Evolutionary conservation across 2,329 filamentous ascomycete genomes (phyloP), one percentile per base, ranked within the genome.

Genomic region (Zasmidium angulare): DNA sequence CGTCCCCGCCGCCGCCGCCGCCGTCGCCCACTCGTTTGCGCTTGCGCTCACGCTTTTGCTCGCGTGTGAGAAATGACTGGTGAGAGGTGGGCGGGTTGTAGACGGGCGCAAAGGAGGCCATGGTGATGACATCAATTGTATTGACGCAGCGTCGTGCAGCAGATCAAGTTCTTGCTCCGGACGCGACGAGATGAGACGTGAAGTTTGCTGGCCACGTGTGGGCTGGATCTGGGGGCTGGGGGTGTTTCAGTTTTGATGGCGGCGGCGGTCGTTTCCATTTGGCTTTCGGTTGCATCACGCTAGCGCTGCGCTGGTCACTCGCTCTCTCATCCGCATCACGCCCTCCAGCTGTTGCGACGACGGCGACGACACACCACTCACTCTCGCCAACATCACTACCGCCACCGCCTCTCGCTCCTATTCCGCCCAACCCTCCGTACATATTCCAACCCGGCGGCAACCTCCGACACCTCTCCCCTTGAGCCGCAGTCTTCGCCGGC

Each of bases 71-170:
- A 53, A 65, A 64, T n/a, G 66, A 59, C 46, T 67, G 64, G 50
- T 68, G 63, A 46, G 56, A 62, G 53, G 58, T 56, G n/a, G 60
- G 59, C 17, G 63, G 59, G 19, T 62, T 58, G 58, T 71, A 72
- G 46, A 68, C 64, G 17, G 71, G 67, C 2, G 69, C 69, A 59
- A 68, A 71, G 17, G 64, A 63, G 23, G 69, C 58, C 69, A 72
- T 71, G 50, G 43, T 51, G 43, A 17, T 12, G 19, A 22, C n/a
- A n/a, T n/a, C 26, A 29, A 4, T 6, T 29, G 26, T 4, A 6
- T 29, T 29, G 26, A 46, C 24, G 36, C 20, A 29, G 26, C 26
- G 26, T 29, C 4, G 26, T 11, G 26, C 26, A 29, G 26, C 4
- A 29, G 4, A 29, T 29, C 26, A 29, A 29, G 11, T 29, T 29